phyloP scores from a whole-genome alignment of 306 rosid genomes.

The Mimosa bimucronata region DNA sequence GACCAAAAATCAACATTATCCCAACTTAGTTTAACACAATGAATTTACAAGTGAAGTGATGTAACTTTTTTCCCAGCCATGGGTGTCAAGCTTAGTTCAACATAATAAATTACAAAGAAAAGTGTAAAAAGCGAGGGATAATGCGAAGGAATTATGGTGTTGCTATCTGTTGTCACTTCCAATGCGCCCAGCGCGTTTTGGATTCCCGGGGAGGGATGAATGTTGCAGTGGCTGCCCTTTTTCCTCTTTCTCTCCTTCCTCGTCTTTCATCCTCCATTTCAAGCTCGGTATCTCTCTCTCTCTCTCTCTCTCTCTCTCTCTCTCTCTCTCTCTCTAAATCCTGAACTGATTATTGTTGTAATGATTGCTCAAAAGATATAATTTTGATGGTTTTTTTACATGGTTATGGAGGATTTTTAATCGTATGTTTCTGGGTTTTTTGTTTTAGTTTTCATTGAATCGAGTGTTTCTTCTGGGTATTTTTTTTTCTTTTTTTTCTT shows the following conservation, averaged over 20 bases:
- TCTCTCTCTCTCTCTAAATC: neutral
- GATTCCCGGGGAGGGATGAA: slow-evolving; percentile 46
- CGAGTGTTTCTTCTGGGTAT: neutral
- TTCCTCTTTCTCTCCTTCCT: slow-evolving; percentile 36
- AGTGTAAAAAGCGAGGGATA: too few species aligned
- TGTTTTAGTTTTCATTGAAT: neutral
- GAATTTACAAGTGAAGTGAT: too few species aligned
- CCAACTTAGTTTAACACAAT: too few species aligned
- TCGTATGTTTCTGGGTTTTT: neutral
- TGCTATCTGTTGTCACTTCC: neutral
- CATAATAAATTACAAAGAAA: too few species aligned
- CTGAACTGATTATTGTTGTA: neutral
- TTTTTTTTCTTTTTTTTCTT: too few species aligned
- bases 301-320: neutral
- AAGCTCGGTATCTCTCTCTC: slow-evolving; percentile 29
- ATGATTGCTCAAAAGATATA: neutral
- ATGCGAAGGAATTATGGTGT: too few species aligned
- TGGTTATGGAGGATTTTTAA: slow-evolving; percentile 34
- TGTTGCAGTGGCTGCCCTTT: slow-evolving; percentile 36
- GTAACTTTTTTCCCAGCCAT: too few species aligned
- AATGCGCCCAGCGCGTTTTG: neutral
- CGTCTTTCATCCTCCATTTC: slow-evolving; percentile 24
- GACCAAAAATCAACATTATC: too few species aligned
- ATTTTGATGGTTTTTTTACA: slow-evolving; percentile 22
- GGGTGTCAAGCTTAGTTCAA: too few species aligned